These are phyloP conservation scores for Plectosphaerella sp. DNA, from an alignment of 2,329 filamentous ascomycete genomes.

Conservation along the genomic window DNA sequence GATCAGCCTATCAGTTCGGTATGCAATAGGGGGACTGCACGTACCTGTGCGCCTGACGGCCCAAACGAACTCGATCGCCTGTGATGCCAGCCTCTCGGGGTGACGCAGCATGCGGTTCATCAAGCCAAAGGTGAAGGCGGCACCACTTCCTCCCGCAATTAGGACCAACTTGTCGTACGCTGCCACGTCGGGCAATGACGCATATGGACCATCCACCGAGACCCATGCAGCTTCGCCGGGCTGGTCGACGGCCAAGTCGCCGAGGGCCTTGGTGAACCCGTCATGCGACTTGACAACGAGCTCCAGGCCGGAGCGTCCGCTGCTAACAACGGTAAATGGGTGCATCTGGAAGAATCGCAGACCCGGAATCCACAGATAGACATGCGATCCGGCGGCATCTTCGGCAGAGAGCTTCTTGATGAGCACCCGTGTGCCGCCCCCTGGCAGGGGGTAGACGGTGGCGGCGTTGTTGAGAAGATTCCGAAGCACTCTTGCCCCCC, in stretches of 20 bases:
- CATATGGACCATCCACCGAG: slow-evolving; percentile 50
- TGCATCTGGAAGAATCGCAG: slow-evolving; percentile 49
- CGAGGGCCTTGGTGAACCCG: slow-evolving; percentile 47
- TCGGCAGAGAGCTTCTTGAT: slow-evolving; percentile 34
- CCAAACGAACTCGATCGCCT: slow-evolving; percentile 3
- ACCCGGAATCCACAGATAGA: slow-evolving; percentile 51
- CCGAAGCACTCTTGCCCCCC: slow-evolving; percentile 20
- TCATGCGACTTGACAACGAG: slow-evolving; percentile 45
- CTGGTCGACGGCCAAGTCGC: slow-evolving; percentile 34
- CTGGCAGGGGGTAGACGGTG: slow-evolving; percentile 35
- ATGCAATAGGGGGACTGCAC: too few species aligned
- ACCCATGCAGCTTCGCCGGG: slow-evolving; percentile 35
- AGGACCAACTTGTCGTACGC: slow-evolving; percentile 14
- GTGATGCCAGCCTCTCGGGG: neutral
- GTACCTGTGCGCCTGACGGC: slow-evolving; percentile 1
- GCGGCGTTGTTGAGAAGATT: slow-evolving; percentile 33
- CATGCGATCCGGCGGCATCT: slow-evolving; percentile 31
- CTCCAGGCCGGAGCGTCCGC: slow-evolving; percentile 33
- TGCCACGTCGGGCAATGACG: slow-evolving; percentile 39
- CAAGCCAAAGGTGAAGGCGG: slow-evolving; percentile 17
- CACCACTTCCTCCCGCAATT: slow-evolving; percentile 17
- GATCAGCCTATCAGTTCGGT: too few species aligned
- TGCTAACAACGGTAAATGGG: slow-evolving; percentile 49
- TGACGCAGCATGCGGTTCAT: slow-evolving; percentile 1
- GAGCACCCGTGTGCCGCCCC: slow-evolving; percentile 38